Base-by-base conservation (phyloP, 495 filamentous ascomycete species). In the Aspergillus steynii region DNA sequence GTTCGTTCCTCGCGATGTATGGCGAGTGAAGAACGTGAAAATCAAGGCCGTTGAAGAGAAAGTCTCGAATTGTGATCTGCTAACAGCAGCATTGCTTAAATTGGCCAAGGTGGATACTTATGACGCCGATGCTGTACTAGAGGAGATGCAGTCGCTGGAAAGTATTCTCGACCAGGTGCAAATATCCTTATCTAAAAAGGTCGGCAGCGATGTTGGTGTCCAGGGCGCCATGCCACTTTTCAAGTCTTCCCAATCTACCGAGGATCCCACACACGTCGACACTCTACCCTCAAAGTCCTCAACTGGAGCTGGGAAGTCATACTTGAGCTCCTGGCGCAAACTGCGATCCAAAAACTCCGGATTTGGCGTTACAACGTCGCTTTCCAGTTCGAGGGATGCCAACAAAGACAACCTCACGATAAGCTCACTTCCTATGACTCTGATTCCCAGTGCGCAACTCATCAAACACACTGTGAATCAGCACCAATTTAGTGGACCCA, bases 111-210 rank as follows among this genome's bases (percentile, higher is more conserved):
- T 97, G 5, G 92, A 97, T 65, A 92, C 86, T 2, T 88, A 86
- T 61, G 93, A 98, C 71, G 91, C 93, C 2, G 92, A 96, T 65
- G 90, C 93, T 25, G 86, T 99, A 15, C 77, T 96, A 32, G 93
- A 97, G 65, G 95, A 99, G 71, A 96, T 99, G 91, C 91, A 97
- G 69, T 79, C 85, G n/a, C 81, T 99, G 29, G 95, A 99, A 74
- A 81, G 78, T 56, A 82, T 97, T 42, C 82, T 99, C 31, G 95
- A 98, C 67, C 88, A 92, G 67, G 91, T 90, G 0, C 93, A 96
- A 72, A 71, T 82, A 8, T 79, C 81, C 12, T 78, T 99, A 29
- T 73, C 86, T 5, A 93, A 94, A 70, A 96, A 92, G 67, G 82
- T 99, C 3, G 94, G 95, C 15, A 88, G 80, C 61, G 95, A 99